phyloP scores from a whole-genome alignment of 176 grass and related monocot genomes.

The Alopecurus myosuroides region DNA sequence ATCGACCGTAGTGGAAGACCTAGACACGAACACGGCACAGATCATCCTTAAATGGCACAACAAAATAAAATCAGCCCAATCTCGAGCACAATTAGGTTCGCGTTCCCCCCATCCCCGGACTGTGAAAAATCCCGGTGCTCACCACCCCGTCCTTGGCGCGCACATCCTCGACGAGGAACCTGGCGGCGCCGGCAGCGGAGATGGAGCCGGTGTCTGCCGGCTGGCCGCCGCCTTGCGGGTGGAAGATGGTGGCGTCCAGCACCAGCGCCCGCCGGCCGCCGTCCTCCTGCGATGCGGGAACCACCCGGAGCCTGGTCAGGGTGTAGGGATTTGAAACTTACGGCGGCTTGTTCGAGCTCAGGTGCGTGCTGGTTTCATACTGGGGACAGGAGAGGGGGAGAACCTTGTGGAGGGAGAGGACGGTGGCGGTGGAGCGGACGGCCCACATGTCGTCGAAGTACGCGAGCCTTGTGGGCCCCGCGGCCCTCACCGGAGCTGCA shows the following conservation, averaged over 20 bases:
- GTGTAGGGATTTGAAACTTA: background rate
- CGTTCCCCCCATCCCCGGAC: background rate
- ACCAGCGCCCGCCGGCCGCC: conserved; percentile 51
- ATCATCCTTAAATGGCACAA: background rate
- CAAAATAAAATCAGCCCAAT: background rate
- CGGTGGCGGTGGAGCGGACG: conserved; percentile 40
- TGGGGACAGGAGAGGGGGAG: background rate
- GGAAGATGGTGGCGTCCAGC: conserved; percentile 71
- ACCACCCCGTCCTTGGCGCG: conserved; percentile 75
- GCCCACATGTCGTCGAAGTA: conserved; percentile 88
- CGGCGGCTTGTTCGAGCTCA: background rate
- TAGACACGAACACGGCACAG: background rate
- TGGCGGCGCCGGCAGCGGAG: conserved; percentile 21
- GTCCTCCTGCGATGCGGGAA: conserved; percentile 35
- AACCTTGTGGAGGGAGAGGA: conserved; percentile 52
- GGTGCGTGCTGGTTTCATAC: background rate
- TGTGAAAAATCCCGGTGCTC: background rate
- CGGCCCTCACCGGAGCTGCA: background rate
- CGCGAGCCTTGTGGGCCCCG: conserved; percentile 42
- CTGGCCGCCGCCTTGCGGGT: conserved; percentile 93
- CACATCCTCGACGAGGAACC: conserved; percentile 79
- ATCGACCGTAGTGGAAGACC: conserved; percentile 89
- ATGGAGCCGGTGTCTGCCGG: conserved; percentile 67
- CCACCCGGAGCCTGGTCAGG: background rate
- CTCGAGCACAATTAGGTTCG: background rate